Evolutionary conservation across 2,329 filamentous ascomycete genomes (phyloP).

Genomic region (Botrytis cinerea): DNA sequence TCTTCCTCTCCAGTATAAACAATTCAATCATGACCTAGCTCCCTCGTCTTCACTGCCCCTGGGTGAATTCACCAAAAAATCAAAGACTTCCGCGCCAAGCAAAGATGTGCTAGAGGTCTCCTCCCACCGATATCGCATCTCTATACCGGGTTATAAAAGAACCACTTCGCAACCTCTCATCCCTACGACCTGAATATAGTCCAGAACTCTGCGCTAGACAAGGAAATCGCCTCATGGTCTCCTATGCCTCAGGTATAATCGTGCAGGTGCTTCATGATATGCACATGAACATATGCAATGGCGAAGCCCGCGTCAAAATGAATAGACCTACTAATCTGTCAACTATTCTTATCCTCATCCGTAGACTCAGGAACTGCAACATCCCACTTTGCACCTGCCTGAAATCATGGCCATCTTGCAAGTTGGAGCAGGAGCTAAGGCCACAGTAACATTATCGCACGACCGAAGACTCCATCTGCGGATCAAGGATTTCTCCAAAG

Average conservation of each 20-base stretch:
- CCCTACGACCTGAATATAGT: fast-evolving
- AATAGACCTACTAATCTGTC: neutral
- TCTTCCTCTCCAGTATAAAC: neutral
- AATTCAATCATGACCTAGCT: no score
- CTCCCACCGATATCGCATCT: neutral
- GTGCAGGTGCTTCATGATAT: neutral
- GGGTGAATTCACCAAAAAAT: neutral
- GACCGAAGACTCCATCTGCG: neutral
- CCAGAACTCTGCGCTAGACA: no score
- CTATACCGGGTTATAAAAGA: neutral
- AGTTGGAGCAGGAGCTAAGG: neutral
- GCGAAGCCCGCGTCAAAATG: no score
- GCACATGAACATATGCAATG: fast-evolving
- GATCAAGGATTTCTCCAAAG: neutral
- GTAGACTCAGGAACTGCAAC: fast-evolving
- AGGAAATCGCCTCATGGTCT: fast-evolving
- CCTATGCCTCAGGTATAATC: fast-evolving
- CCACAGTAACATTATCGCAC: neutral
- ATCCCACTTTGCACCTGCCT: neutral
- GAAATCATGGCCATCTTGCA: neutral
- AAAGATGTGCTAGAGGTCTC: fast-evolving
- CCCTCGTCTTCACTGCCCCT: no score
- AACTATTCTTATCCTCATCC: neutral
- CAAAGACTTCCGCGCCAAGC: neutral
- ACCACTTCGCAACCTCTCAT: neutral